phyloP scores from a whole-genome alignment of 331 rosid species.

The Erythrophleum ivorense region DNA sequence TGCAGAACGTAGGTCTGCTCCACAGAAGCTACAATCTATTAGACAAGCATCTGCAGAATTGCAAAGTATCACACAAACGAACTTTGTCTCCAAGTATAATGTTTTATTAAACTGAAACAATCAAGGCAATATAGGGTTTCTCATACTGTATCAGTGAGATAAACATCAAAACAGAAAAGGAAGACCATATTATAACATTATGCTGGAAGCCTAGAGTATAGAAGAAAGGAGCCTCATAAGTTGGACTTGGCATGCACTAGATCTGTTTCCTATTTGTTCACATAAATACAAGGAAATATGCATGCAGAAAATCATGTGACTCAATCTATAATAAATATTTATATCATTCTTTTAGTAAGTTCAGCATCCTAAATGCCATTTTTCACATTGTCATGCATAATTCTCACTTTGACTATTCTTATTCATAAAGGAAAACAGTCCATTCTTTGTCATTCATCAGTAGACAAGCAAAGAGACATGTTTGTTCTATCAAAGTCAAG shows the following conservation, averaged over 20 bases:
- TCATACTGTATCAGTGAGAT: constrained; percentile 5
- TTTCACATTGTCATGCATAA: constrained; percentile 16
- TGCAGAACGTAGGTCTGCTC: constrained; percentile 93
- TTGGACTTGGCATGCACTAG: constrained; percentile 20
- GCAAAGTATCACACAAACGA: constrained; percentile 35
- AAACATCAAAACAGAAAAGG: constrained; percentile 18
- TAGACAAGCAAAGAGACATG: neutral
- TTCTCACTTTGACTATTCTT: constrained; percentile 24
- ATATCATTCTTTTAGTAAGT: neutral
- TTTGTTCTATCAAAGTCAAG: constrained; percentile 20
- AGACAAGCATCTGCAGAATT: constrained; percentile 84
- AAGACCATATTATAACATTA: constrained; percentile 36
- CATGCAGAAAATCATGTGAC: constrained; percentile 5
- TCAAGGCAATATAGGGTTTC: neutral
- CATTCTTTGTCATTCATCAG: constrained; percentile 6
- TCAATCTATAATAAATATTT: neutral
- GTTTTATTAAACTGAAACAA: constrained; percentile 7
- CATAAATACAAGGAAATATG: constrained; percentile 20
- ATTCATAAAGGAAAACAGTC: constrained; percentile 3
- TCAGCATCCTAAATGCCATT: constrained; percentile 29
- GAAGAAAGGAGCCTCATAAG: constrained; percentile 8
- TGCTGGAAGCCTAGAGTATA: constrained; percentile 7
- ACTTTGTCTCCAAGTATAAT: constrained; percentile 14
- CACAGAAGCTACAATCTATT: constrained; percentile 82
- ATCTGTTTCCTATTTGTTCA: constrained; percentile 28